Conservation (phyloP, 768 basidiomycete species). For the Coprinopsis sp. region DNA sequence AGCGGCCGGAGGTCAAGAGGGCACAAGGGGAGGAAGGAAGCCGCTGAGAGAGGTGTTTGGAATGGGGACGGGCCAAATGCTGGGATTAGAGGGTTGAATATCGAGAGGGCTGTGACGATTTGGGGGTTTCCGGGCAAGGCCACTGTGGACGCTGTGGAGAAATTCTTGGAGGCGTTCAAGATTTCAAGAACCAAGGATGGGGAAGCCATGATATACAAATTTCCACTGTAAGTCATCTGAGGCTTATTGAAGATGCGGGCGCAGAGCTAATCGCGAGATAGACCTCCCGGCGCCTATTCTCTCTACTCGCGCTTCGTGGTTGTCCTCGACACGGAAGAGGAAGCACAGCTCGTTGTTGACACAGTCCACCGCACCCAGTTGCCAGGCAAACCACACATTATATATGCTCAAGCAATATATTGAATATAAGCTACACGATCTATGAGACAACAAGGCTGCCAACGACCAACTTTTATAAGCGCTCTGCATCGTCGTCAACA, state of each 20-base stretch:
- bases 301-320: conserved; percentile 51
- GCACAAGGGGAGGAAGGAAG: conserved; percentile 26
- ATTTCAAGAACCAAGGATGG: conserved; percentile 34
- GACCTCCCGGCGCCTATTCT: conserved; percentile 36
- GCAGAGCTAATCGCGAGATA: conserved; percentile 13
- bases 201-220: conserved; percentile 43
- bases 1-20: conserved; percentile 18
- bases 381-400: conserved; percentile 14
- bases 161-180: conserved; percentile 39
- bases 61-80: conserved; percentile 47
- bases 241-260: not conserved
- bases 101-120: conserved; percentile 52
- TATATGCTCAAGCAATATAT: conserved; percentile 31
- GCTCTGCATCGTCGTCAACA: conserved; percentile 63
- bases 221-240: conserved; percentile 42
- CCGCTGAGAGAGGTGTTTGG: conserved; percentile 19
- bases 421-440: conserved; percentile 24
- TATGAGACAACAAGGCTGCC: conserved; percentile 16
- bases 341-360: conserved; percentile 68
- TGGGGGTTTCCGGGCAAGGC: conserved; percentile 57
- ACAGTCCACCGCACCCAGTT: conserved; percentile 54
- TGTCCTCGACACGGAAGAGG: conserved; percentile 49
- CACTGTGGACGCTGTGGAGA: conserved; percentile 28
- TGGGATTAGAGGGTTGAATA: conserved; percentile 33
- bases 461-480: conserved; percentile 47